Conservation (phyloP, 2,329 filamentous ascomycete genomes). For the Hypoxylon sp. region DNA sequence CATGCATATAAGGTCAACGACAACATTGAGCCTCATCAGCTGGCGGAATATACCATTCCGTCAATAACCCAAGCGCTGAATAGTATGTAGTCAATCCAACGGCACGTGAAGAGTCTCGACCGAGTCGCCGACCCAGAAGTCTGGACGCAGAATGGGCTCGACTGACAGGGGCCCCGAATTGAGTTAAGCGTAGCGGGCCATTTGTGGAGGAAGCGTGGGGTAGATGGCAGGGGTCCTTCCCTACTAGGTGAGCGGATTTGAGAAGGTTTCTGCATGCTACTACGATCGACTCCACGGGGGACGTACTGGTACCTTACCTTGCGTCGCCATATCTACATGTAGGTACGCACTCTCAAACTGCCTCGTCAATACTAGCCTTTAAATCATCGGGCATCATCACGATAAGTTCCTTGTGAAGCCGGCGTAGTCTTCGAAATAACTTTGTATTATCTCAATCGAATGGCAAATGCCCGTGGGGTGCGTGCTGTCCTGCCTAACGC, state of each 20-base stretch:
- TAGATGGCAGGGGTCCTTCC: slow-evolving; percentile 17
- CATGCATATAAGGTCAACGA: background rate
- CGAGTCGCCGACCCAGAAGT: slow-evolving; percentile 31
- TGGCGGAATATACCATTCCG: background rate
- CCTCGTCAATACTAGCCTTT: background rate
- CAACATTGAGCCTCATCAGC: background rate
- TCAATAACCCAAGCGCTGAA: background rate
- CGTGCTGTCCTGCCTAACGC: slow-evolving; percentile 39
- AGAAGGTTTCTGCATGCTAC: slow-evolving; percentile 63
- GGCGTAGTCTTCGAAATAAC: slow-evolving; percentile 1
- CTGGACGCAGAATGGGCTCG: slow-evolving; percentile 13
- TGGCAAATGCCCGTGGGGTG: slow-evolving; percentile 30
- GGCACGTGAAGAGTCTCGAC: slow-evolving; percentile 40
- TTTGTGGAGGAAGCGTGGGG: slow-evolving; percentile 31
- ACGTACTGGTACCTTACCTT: slow-evolving; percentile 59
- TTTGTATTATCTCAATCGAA: slow-evolving; percentile 19
- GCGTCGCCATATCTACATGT: too few species aligned
- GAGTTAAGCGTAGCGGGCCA: slow-evolving; percentile 17
- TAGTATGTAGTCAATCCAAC: slow-evolving; percentile 31
- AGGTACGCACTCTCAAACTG: too few species aligned
- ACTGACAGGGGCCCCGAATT: slow-evolving; percentile 27
- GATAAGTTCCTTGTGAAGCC: slow-evolving; percentile 6
- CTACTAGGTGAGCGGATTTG: slow-evolving; percentile 63
- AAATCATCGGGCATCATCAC: slow-evolving; percentile 3
- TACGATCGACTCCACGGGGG: slow-evolving; percentile 23